Evolutionary conservation across 2,329 filamentous ascomycete species (phyloP), one percentile per base, ranked within the genome.

Genomic region (Venturia effusa): DNA sequence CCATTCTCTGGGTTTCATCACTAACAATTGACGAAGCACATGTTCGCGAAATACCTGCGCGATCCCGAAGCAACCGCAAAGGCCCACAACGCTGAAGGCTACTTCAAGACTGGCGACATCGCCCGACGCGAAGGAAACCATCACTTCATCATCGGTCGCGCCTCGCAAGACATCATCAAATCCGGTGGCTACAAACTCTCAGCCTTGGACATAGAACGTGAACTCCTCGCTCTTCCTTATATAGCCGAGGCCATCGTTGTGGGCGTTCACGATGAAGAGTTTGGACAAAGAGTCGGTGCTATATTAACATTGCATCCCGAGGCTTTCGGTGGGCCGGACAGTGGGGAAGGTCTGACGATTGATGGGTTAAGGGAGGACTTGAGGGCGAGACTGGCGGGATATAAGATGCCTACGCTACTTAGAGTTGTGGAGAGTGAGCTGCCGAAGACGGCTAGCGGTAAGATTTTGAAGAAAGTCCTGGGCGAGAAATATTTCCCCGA

Each of bases 151-250:
- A 74, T 82, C 62, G 81, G 81, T 10, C 76, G 81, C 13, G 80
- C 78, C 11, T 80, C 77, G 22, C 74, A 81, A 7, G 81, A 83
- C 66, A 75, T 84, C 39, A 82, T 84, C 69, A 83, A 84, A 66
- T 79, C 78, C 0, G 80, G 81, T 19, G 81, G 81, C 0, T 83
- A 83, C 67, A 83, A 83, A 70, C 79, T 83, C 41, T 81, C 78
- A 0, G 81, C 81, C 0, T 70, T 83, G 13, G 81, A 83, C 61
- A 79, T 83, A 37, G 81, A 83, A 69, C 74, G 81, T 22, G 80
- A 83, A 66, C 76, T 83, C 67, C 72, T 83, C 30, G 74, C 75
- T 0, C 67, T 83, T 62, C 74, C 77, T 1, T 77, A 78, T 39
- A 74, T 83, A 40, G 73, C 78, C 59, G 81, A 83, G 70, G 80